A percentile compares a stretch with the other conserved stretches of the same genome.
These are phyloP conservation scores for Ophioceras dolichostomum DNA, from an alignment of 2,329 filamentous ascomycete genomes.

Conservation along the genomic window DNA sequence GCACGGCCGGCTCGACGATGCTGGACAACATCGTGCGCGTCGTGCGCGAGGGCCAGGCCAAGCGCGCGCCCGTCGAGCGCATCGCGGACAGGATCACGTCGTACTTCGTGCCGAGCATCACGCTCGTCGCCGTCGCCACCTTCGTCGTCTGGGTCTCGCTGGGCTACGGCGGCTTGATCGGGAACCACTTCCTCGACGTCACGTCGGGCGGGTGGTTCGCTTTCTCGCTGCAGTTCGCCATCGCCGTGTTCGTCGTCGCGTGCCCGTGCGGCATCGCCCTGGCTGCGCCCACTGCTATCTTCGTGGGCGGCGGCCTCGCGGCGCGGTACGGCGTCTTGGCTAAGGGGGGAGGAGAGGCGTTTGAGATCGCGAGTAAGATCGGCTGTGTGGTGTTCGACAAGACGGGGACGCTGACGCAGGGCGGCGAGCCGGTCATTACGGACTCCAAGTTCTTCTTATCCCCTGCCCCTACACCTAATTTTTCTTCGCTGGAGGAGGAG, in stretches of 20 bases:
- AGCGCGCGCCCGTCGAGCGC: conserved; percentile 62
- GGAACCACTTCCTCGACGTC: conserved; percentile 39
- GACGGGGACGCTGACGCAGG: conserved; percentile 68
- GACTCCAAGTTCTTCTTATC: conserved; percentile 33
- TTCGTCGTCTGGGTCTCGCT: conserved; percentile 62
- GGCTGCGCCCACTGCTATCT: conserved; percentile 76
- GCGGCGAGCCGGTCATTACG: conserved; percentile 60
- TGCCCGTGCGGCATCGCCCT: conserved; percentile 77
- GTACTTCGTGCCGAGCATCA: conserved; percentile 67
- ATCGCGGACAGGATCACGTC: conserved; percentile 61
- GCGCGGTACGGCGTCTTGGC: conserved; percentile 71
- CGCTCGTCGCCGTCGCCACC: conserved; percentile 54
- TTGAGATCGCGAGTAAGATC: conserved; percentile 69
- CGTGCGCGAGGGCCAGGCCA: conserved; percentile 66
- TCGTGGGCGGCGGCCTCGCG: conserved; percentile 69
- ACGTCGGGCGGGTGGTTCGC: conserved; percentile 53
- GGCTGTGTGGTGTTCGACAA: conserved; percentile 81
- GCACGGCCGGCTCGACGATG: conserved; percentile 58
- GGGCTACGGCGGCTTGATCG: conserved; percentile 45
- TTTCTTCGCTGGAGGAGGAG: conserved; percentile 20
- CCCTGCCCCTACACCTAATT: too few relatives aligned
- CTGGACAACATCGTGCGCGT: conserved; percentile 68
- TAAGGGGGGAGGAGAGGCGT: conserved; percentile 75
- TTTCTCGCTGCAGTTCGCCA: conserved; percentile 72
- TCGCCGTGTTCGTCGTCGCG: conserved; percentile 76